These are phyloP conservation scores for Russula virescens DNA, from an alignment of 768 basidiomycete genomes.

Conservation along the genomic window DNA sequence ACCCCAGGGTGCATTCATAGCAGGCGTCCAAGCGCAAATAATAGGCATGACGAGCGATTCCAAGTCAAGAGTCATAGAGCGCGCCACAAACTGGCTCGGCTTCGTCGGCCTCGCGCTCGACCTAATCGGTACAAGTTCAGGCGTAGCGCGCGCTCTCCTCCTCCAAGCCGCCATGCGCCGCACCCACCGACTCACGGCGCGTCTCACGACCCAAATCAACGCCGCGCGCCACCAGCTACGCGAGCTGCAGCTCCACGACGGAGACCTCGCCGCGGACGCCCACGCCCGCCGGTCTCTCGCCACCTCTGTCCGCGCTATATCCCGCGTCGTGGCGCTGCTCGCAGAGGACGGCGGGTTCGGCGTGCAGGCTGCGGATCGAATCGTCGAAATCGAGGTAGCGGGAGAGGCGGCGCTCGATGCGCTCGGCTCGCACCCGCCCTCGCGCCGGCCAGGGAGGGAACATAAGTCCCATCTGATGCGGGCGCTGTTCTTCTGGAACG, in stretches of 20 bases:
- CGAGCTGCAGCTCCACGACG: neutral
- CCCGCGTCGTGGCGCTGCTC: conserved; percentile 1
- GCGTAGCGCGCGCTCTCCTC: conserved; percentile 17
- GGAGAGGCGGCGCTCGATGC: conserved; percentile 2
- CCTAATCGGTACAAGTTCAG: conserved; percentile 19
- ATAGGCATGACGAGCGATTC: neutral
- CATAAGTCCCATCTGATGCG: neutral
- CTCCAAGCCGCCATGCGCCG: conserved; percentile 12
- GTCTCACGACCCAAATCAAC: conserved; percentile 9
- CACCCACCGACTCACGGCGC: conserved; percentile 10
- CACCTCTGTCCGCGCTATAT: neutral
- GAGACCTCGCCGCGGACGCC: neutral
- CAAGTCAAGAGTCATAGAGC: neutral
- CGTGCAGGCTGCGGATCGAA: neutral
- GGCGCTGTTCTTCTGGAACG: neutral
- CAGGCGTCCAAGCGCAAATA: conserved; percentile 22
- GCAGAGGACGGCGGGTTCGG: conserved; percentile 12
- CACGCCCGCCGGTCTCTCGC: neutral
- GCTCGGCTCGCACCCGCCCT: neutral
- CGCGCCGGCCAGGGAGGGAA: neutral
- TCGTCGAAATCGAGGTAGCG: conserved; percentile 4
- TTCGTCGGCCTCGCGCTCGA: conserved; percentile 25
- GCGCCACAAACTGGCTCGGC: conserved; percentile 17
- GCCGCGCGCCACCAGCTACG: conserved; percentile 13
- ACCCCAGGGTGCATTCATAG: conserved; percentile 23